Evolutionary conservation across 208 protist species (phyloP).

Genomic region (Trypanosoma brucei): DNA sequence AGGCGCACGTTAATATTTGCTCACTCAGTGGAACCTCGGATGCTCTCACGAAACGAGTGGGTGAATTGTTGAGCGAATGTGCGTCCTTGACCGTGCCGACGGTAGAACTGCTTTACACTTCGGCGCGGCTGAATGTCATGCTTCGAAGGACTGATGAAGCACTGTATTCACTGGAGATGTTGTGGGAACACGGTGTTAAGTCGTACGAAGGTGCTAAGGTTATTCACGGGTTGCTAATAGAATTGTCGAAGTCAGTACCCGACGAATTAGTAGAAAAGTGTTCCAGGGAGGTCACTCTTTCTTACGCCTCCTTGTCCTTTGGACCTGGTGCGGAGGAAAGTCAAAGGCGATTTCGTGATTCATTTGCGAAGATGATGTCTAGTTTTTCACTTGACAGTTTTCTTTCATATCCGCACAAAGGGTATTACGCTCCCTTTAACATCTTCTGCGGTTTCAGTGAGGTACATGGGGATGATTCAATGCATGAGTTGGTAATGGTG

Average conservation of each 20-base stretch:
- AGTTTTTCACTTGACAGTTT: background rate
- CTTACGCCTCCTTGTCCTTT: constrained; percentile 20
- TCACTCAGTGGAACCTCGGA: background rate
- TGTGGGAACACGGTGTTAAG: constrained; percentile 3
- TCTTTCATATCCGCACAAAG: constrained; percentile 16
- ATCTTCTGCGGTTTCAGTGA: constrained; percentile 20
- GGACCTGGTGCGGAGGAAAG: constrained; percentile 3
- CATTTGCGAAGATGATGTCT: constrained; percentile 5
- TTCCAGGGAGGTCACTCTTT: constrained; percentile 14
- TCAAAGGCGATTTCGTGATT: constrained; percentile 9
- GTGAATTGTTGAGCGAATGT: constrained; percentile 7
- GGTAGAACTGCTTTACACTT: constrained; percentile 12
- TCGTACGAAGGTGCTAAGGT: constrained; percentile 12
- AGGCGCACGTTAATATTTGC: constrained; percentile 24
- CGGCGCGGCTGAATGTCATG: constrained; percentile 3
- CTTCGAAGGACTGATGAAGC: constrained; percentile 7
- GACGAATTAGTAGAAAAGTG: background rate
- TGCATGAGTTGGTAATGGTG: constrained; percentile 2
- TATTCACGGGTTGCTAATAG: constrained; percentile 17
- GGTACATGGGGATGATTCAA: constrained; percentile 10
- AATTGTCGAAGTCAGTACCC: background rate
- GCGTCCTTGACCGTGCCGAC: background rate
- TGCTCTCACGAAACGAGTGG: constrained; percentile 7
- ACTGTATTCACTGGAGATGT: constrained; percentile 1
- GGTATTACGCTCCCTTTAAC: constrained; percentile 23